phyloP scores from a whole-genome alignment of 352 stramenopile genomes.

The Pythium sp. region DNA sequence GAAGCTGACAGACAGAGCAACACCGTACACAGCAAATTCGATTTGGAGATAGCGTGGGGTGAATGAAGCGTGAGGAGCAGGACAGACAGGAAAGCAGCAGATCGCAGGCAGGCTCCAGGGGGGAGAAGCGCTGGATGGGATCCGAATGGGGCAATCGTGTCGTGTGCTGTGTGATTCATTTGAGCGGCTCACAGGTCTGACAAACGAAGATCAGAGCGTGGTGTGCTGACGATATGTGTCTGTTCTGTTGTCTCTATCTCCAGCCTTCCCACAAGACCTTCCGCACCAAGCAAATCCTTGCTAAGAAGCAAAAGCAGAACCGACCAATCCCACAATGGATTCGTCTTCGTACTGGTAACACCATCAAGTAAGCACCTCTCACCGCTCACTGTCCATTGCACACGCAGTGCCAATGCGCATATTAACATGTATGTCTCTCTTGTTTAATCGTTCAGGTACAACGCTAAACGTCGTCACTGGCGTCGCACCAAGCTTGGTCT shows the following conservation, averaged over 20 bases:
- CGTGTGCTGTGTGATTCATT: not conserved
- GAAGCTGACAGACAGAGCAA: not conserved
- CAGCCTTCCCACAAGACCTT: conserved; percentile 99
- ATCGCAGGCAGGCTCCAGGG: not conserved
- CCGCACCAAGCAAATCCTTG: conserved; percentile 98
- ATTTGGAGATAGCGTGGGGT: not conserved
- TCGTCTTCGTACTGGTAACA: conserved; percentile 99
- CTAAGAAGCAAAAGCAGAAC: conserved; percentile 99
- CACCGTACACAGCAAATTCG: not conserved
- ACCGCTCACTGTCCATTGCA: not conserved
- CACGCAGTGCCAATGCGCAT: not conserved
- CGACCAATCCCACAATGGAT: conserved; percentile 99
- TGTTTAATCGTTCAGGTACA: conserved; percentile 87
- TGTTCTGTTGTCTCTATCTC: conserved; percentile 3
- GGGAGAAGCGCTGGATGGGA: not conserved
- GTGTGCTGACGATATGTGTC: not conserved
- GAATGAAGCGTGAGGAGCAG: not conserved
- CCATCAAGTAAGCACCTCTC: conserved; percentile 83
- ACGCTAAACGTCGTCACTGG: conserved; percentile 99
- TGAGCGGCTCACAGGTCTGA: not conserved
- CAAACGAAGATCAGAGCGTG: too few species aligned
- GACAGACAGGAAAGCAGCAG: not conserved
- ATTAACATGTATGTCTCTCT: not conserved
- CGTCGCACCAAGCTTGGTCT: conserved; percentile 99
- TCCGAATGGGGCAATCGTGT: not conserved